Evolutionary conservation across 768 basidiomycete genomes (phyloP).

Genomic region (Amanita muscaria): DNA sequence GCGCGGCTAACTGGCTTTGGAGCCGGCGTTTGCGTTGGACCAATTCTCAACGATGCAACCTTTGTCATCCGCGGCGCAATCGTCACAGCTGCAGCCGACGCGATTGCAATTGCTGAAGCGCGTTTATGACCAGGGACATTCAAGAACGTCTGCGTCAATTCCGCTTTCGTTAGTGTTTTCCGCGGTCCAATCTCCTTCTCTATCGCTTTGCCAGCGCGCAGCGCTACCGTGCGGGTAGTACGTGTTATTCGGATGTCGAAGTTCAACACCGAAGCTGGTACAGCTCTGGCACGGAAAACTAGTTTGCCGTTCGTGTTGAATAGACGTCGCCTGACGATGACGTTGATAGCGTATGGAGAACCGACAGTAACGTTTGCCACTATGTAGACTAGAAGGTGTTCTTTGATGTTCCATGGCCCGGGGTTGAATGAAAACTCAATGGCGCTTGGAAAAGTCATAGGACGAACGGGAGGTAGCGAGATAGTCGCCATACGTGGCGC

Average conservation of each 20-base stretch:
- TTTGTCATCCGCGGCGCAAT: conserved; percentile 71
- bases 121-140: conserved; percentile 83
- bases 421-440: conserved; percentile 79
- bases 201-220: conserved; percentile 52
- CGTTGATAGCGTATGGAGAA: conserved; percentile 75
- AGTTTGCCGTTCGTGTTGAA: conserved; percentile 36
- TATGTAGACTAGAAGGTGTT: conserved; percentile 86
- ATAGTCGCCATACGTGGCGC: too few relatives aligned
- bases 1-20: conserved; percentile 32
- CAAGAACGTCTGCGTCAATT: conserved; percentile 53
- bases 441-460: conserved; percentile 42
- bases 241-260: conserved; percentile 77
- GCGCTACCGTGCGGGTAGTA: conserved; percentile 62
- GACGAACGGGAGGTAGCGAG: conserved; percentile 41
- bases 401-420: conserved; percentile 98
- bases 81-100: conserved; percentile 63
- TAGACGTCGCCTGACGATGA: conserved; percentile 71
- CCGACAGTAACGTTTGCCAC: conserved; percentile 84
- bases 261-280: conserved; percentile 50
- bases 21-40: conserved; percentile 30
- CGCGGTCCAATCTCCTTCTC: conserved; percentile 40
- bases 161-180: conserved; percentile 50
- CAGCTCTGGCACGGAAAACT: conserved; percentile 55
- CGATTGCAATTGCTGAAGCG: conserved; percentile 53
- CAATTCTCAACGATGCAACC: conserved; percentile 63